Base-by-base conservation (phyloP, 495 filamentous ascomycete genomes). In the Podospora fimiseda region DNA sequence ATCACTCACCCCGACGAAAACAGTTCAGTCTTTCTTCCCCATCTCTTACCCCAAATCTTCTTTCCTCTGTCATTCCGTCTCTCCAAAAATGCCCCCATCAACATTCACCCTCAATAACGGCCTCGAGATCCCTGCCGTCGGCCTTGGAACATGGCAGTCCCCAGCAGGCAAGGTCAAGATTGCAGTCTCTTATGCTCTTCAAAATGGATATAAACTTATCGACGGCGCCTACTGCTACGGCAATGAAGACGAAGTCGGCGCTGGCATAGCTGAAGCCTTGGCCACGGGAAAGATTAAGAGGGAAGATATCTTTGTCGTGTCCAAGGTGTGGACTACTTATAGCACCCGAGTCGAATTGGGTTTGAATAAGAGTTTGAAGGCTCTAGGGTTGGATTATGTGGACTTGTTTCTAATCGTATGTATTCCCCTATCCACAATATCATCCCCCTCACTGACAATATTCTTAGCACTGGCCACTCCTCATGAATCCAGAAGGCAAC, bases 311-410 rank as follows among this genome's bases (percentile, higher is more conserved):
- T 95, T 92, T 69, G 80, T 95, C 39, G 88, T 87, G 42, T 85
- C 81, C 21, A 95, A 95, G 70, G 70, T 93, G 24, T 93, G 88
- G 89, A 84, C 80, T 59, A 89, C 88, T 16, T 92, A 84, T 68
- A 82, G 84, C 64, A 77, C 74, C 9, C 75, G 83, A 1, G 81
- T 84, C 14, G 81, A 86, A 67, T 70, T 83, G 44, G 82, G 76
- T 2, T 68, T 94, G 15, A 80, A 92, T 53, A 77, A 81, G 68
- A 86, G 82, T 55, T 72, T 95, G 60, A 80, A 82, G 68, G 76
- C 76, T 43, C 66, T 95, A 47, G 83, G 84, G 22, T 65, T 91
- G 52, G 82, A 88, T 50, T 94, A 95, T 69, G 76, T 95, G 7
- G 90, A 95, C 67, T 69, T 95, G 51, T 91, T 85, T 62, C 72